Evolutionary conservation across 2,329 filamentous ascomycete species (phyloP).

Genomic region (Talaromyces sp.): DNA sequence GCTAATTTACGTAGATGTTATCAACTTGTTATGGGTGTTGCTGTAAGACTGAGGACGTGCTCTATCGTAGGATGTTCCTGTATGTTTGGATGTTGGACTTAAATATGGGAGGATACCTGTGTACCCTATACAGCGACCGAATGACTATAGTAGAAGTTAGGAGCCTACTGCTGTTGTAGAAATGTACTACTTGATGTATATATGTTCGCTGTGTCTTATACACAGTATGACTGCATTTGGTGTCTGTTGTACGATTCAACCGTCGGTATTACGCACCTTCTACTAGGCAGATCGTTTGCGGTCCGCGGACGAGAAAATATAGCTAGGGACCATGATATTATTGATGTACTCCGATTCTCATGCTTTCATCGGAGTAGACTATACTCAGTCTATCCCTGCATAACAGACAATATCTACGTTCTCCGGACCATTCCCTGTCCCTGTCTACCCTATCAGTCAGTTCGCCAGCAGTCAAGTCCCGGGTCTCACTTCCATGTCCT

Average conservation of each 20-base stretch:
- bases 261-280: background rate
- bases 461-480: background rate
- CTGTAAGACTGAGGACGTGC: no score
- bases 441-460: background rate
- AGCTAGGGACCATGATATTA: background rate
- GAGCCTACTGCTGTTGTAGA: background rate
- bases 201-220: no score
- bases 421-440: background rate
- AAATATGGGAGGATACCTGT: no score
- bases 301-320: background rate
- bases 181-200: no score
- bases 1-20: background rate
- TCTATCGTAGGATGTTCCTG: background rate
- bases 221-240: no score
- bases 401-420: background rate
- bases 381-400: background rate
- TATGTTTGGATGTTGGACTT: background rate
- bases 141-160: background rate
- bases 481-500: background rate
- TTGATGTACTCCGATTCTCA: background rate
- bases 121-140: no score
- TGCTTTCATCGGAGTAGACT: background rate
- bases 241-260: background rate
- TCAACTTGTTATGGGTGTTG: background rate
- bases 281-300: background rate